Percentiles rank a stretch among this genome's conserved stretches.
Conservation (phyloP, 2,329 filamentous ascomycete genomes). For the Xylaria digitata region DNA sequence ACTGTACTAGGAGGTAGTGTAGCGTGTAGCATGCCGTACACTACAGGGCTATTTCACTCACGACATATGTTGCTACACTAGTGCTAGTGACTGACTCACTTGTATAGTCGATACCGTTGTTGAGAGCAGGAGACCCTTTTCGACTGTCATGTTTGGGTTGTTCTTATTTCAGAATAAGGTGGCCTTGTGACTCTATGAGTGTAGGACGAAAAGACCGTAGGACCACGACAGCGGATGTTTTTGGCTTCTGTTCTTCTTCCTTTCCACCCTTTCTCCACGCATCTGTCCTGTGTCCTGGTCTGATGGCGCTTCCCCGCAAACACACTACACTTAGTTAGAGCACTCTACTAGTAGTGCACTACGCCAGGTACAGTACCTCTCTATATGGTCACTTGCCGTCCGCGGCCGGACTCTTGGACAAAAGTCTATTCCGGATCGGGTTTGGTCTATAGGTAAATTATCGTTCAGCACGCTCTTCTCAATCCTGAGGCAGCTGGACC, state of each 20-base stretch:
- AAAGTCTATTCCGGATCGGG: constrained; percentile 18
- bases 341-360: no score
- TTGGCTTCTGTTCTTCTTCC: constrained; percentile 1
- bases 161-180: constrained; percentile 22
- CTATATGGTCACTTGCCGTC: constrained; percentile 27
- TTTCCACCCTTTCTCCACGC: constrained; percentile 2
- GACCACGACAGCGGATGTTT: constrained; percentile 14
- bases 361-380: no score
- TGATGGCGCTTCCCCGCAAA: constrained; percentile 31
- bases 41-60: neutral
- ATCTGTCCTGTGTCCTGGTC: neutral
- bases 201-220: constrained; percentile 18
- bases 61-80: neutral
- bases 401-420: constrained; percentile 12
- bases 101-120: neutral
- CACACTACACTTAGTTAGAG: no score
- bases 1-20: no score
- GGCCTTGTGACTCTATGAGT: constrained; percentile 13
- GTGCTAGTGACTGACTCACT: neutral
- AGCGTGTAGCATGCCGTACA: neutral
- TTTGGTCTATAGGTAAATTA: neutral
- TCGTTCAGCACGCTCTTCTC: neutral
- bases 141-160: constrained; percentile 7
- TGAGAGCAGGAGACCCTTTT: constrained; percentile 2
- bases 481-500: neutral